Evolutionary conservation across 306 rosid genomes (phyloP).

Genomic region (Medicago lupulina): DNA sequence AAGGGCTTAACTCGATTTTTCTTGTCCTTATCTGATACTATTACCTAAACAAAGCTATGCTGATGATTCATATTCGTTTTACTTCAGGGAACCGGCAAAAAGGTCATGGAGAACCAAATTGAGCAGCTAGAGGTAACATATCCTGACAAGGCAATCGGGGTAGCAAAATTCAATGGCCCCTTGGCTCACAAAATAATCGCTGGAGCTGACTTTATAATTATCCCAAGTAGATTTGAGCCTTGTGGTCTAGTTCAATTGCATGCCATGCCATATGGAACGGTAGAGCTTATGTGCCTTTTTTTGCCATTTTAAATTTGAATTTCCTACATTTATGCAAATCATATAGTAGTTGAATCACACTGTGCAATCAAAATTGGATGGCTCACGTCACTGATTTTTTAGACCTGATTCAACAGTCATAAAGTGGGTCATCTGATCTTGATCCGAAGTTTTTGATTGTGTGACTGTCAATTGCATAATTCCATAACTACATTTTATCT

Average conservation of each 20-base stretch:
- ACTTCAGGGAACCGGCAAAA: constrained; percentile 81
- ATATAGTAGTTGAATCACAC: not conserved
- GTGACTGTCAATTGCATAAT: not conserved
- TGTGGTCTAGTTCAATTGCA: constrained; percentile 90
- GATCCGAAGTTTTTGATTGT: not conserved
- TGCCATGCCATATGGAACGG: constrained; percentile 86
- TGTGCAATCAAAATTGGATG: not conserved
- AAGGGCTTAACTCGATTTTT: constrained; percentile 34
- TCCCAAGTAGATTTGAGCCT: constrained; percentile 90
- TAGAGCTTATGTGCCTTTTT: constrained; percentile 34
- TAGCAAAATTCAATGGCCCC: constrained; percentile 68
- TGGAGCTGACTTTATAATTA: constrained; percentile 71
- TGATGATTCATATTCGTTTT: constrained; percentile 14
- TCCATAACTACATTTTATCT: not conserved
- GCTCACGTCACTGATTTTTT: not conserved
- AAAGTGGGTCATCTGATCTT: not conserved
- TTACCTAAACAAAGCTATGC: constrained; percentile 19
- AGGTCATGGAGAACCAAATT: constrained; percentile 70
- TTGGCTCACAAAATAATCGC: constrained; percentile 79
- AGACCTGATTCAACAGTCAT: not conserved
- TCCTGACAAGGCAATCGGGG: constrained; percentile 67
- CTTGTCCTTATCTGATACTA: not conserved
- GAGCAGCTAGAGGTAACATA: constrained; percentile 57
- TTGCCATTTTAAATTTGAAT: not conserved
- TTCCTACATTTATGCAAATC: not conserved